Evolutionary conservation across 768 basidiomycete species (phyloP).

Genomic region (Phylloporus rhodoxanthus): DNA sequence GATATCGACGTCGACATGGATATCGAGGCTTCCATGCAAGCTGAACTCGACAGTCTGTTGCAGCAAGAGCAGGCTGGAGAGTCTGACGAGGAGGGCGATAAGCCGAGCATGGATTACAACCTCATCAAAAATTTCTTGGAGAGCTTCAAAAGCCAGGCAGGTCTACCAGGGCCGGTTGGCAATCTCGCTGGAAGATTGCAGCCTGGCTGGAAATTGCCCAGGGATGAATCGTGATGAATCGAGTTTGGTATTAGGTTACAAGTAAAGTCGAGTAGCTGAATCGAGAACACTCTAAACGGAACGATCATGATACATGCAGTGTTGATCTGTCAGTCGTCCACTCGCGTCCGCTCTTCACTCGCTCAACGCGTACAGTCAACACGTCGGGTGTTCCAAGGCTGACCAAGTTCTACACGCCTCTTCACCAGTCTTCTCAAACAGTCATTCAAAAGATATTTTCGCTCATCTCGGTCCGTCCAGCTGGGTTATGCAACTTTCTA

Average conservation of each 20-base stretch:
- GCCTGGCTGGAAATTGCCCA: constrained; percentile 67
- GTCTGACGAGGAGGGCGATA: constrained; percentile 49
- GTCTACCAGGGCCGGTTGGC: constrained; percentile 85
- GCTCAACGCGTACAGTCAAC: constrained; percentile 60
- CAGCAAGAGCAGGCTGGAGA: constrained; percentile 41
- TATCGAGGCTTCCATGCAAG: constrained; percentile 85
- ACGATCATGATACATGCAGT: constrained; percentile 75
- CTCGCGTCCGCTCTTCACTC: constrained; percentile 14
- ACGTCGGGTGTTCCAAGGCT: constrained; percentile 82
- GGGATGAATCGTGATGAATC: constrained; percentile 46
- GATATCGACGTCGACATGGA: constrained; percentile 51
- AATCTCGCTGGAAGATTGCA: constrained; percentile 83
- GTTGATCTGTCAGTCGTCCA: constrained; percentile 60
- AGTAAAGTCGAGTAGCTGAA: not conserved
- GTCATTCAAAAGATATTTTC: constrained; percentile 87
- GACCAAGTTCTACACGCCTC: constrained; percentile 84
- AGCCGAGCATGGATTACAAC: constrained; percentile 67
- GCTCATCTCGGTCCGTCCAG: constrained; percentile 75
- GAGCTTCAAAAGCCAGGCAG: constrained; percentile 90
- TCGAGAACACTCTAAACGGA: not conserved
- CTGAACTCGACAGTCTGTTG: constrained; percentile 67
- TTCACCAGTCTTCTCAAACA: constrained; percentile 53
- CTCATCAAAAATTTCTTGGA: constrained; percentile 96
- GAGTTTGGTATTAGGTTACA: not conserved
- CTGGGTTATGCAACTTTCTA: constrained; percentile 90